A percentile compares a stretch with the other conserved stretches of the same genome.
Conservation (phyloP, 2,329 filamentous ascomycete genomes). For the Cercospora zeina region DNA sequence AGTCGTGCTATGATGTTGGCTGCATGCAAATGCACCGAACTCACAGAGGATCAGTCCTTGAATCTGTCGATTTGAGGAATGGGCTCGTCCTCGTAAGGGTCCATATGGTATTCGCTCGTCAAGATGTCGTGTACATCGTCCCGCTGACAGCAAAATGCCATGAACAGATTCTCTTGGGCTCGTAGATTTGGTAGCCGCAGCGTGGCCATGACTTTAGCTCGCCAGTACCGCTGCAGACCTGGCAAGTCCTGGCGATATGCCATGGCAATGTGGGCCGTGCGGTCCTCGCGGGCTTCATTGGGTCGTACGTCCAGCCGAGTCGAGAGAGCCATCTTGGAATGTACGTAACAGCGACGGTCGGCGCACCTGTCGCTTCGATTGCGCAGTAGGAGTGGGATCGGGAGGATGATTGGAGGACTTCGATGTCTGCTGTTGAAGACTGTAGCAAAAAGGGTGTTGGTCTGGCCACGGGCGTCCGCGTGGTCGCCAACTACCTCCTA, state of each 20-base stretch:
- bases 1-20: not conserved
- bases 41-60: not conserved
- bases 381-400: not conserved
- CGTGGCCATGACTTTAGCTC: not conserved
- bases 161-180: not conserved
- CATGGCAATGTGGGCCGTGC: not conserved
- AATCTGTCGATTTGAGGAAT: not conserved
- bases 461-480: not conserved
- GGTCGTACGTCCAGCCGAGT: slow-evolving; percentile 13
- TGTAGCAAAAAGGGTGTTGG: not conserved
- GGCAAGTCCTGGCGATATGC: not conserved
- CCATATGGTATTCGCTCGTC: not conserved
- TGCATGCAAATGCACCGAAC: not conserved
- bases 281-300: slow-evolving; percentile 2
- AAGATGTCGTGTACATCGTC: not conserved
- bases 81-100: not conserved
- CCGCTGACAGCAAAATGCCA: not conserved
- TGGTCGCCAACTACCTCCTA: not conserved
- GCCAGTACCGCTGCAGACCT: not conserved
- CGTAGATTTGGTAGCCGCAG: not conserved
- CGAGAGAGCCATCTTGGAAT: slow-evolving; percentile 4
- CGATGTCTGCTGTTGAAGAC: not conserved
- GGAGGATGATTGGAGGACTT: not conserved
- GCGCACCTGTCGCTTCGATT: not conserved
- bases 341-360: not conserved